Base-by-base conservation (phyloP, 2,329 filamentous ascomycete species). In the Xylaria sp. region DNA sequence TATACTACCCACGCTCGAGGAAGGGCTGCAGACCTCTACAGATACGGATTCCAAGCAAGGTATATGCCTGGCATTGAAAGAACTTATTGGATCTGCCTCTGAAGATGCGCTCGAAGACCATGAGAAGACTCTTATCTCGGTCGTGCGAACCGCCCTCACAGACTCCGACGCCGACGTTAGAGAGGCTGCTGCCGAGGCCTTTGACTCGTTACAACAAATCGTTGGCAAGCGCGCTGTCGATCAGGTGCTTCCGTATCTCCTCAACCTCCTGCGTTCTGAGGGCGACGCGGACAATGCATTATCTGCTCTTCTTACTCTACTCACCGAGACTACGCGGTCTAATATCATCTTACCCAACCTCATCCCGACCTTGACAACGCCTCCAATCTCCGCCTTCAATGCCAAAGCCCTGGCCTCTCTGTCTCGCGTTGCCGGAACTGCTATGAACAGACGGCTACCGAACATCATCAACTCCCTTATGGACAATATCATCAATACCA, bases 301-400 rank as follows among this genome's bases (percentile, higher is more conserved):
- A 18, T 90, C 92, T 47, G 95, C 94, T 39, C 86, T 99, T 40
- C 83, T 99, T 59, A 99, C 94, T 0, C 82, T 99, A 19, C 87
- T 99, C 59, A 97, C 93, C 0, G 94, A 99, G 72, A 87, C 91
- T 16, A 94, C 91, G 7, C 85, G 94, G 60, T 96, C 93, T 19
- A 99, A 97, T 72, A 92, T 96, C 64, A 99, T 99, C 66, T 78
- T 99, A 53, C 95, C 94, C 18, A 97, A 96, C 72, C 87, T 99
- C 51, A 91, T 99, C 56, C 94, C 95, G 0, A 97, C 92, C 2
- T 82, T 99, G 26, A 90, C 95, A 54, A 88, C 90, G 7, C 87
- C 91, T 49, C 94, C 94, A 1, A 96, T 99, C 64, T 90, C 92
- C 22, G 85, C 88, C 1, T 99, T 99, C 81, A 97, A 99, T 69